Evolutionary conservation across 768 basidiomycete species (phyloP), one percentile per base, ranked within the genome.

Genomic region (Suillus ampliporus): DNA sequence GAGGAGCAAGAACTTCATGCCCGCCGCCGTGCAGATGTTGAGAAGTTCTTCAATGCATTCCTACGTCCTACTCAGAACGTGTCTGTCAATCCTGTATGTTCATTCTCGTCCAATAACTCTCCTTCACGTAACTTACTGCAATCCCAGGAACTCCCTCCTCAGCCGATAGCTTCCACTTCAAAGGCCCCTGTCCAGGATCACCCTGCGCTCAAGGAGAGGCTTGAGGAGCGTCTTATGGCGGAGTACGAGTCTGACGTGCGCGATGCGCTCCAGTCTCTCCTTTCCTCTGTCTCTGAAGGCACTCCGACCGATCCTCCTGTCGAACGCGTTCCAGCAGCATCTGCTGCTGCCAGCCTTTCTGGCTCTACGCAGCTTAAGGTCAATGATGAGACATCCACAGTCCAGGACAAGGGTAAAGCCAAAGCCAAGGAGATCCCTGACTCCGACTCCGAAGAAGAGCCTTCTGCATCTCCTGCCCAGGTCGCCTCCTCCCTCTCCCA

Each of bases 391-490:
- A 13, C 5, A 3, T 8, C 69, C 5, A 26, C 57, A 26, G 31
- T 64, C 4, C 17, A 50, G 10, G 50, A 47, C 21, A 65, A 41
- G 41, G 48, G 60, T 44, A 83, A 83, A 56, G 82, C 79, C n/a
- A 83, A 83, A 61, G 75, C 50, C 19, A 82, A 78, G 57, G 68
- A 68, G 8, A 53, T 64, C 1, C 41, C 54, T n/a, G 61, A 51
- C 15, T 57, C 65, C 6, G 66, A 58, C 31, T n/a, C 48, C 2
- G 66, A 67, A 28, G 28, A 41, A 26, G 65, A 67, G 9, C 14
- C 31, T 4, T 74, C 72, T 28, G 63, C 61, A 9, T 50, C 60
- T 31, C 44, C 65, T 5, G 41, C 50, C 15, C 54, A 43, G 21
- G 51, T 64, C 19, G 48, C 31, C 14, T 15, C 44, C 31, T 66